Base-by-base conservation (phyloP, 768 basidiomycete genomes). In the Naganishia onofrii region DNA sequence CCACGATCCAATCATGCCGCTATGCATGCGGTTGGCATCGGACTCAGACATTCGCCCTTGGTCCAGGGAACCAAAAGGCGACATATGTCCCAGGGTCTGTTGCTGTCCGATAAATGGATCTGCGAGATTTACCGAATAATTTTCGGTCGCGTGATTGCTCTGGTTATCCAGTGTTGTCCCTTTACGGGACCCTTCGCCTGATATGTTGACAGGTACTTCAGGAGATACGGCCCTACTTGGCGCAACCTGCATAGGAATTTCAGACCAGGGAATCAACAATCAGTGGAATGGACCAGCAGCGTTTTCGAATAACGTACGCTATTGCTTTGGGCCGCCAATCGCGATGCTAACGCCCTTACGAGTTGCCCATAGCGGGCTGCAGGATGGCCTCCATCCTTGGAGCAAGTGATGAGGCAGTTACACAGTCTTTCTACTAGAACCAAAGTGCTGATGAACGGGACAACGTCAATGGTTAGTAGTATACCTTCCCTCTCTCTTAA, bases 351-450 rank as follows among this genome's bases (percentile, higher is more conserved):
- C 42, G 77, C 71, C 13, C 76, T 69, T 7, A 80, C 64, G 76
- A 78, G 77, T 19, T 73, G 74, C 0, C 79, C 79, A 58, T 78
- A 80, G 32, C 75, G 67, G 1, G 70, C 58, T 0, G 79, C 79
- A 6, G 79, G 77, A 66, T 80, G 79, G 48, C 76, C 76, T 28
- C 72, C 58, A 34, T 78, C 78, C 4, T 76, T 71, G 29, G 74
- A 76, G 42, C 75, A 75, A 8, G 74, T 64, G 1, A 78, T 68
- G 2, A 79, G 57, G 1, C 76, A 76, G 2, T 77, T 72, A 64
- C 77, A 79, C 15, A 77, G 73, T 32, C 70, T 67, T 34, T 76
- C 76, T 12, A 79, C 75, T 36, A 77, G 38, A n/a, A 75, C 75
- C 17, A 76, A 71, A 6, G 76, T 76, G 36, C 78, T 78, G 48